Base-by-base conservation (phyloP, 306 rosid genomes). In the Trichosanthes truncata region DNA sequence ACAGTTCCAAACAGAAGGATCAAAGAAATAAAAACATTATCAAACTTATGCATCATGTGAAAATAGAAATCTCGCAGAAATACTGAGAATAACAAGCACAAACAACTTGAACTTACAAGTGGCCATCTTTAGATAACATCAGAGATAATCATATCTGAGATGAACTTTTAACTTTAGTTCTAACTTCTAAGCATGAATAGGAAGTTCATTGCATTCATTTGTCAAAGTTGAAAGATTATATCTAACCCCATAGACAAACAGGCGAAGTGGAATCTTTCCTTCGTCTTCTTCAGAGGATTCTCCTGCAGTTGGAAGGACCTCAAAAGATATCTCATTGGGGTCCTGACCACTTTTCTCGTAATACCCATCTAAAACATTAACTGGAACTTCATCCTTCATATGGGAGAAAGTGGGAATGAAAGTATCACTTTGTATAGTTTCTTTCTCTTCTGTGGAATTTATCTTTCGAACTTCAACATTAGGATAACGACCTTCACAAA, bases 211-310 rank as follows among this genome's bases (percentile, higher is more conserved):
- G 29, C 25, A 65, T 25, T 33, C 53, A 55, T 29, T 84, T 77
- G 43, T 65, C 40, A 51, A 29, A 78, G 36, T 65, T 82, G 59
- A 25, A 80, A 78, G 78, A 76, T 66, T 41, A 73, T 46, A 74
- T 26, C 97, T 89, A 87, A 95, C 97, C 97, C 97, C 93, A 78
- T 91, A 95, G 83, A 90, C 91, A 89, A 93, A 95, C 65, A 95
- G 85, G 85, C 51, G 76, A 83, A 91, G 88, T 33, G 88, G 88
- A 79, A 38, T 49, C 69, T 53, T 82, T 36, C 60, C 53, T 63
- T 66, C 48, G n/a, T 81, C 87, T 43, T 87, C 87, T 82, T 79
- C 84, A 41, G 85, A 85, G 73, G 88, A 90, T 73, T 85, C 87
- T 82, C 76, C 68, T 73, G 73, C 62, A 40, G 87, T 82, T 74